phyloP scores from a whole-genome alignment of 192 early-diverging fungal genomes.

The Backusella parvicylindrica region DNA sequence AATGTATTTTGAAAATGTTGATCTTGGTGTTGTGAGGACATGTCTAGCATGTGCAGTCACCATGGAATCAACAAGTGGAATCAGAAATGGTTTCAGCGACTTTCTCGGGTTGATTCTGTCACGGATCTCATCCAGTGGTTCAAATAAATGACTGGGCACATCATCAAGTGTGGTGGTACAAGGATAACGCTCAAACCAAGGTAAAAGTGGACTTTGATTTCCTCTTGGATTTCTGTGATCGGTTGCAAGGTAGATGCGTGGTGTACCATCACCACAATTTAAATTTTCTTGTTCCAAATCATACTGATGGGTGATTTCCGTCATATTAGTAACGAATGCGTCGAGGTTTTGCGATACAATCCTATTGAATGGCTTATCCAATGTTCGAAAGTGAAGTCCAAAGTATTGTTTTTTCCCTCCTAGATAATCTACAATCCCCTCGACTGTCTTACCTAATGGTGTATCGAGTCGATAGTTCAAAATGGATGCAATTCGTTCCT shows the following conservation, averaged over 20 bases:
- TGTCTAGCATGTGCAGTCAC: conserved; percentile 25
- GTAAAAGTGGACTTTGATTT: conserved; percentile 12
- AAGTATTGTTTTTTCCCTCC: conserved; percentile 42
- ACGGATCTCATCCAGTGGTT: conserved; percentile 23
- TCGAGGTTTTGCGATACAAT: not conserved
- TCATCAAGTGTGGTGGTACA: conserved; percentile 43
- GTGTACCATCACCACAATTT: not conserved
- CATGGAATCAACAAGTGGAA: conserved; percentile 36
- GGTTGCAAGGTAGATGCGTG: conserved; percentile 49
- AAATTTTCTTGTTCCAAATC: not conserved
- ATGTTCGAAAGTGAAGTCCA: conserved; percentile 39
- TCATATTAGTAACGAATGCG: not conserved
- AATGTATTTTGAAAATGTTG: conserved; percentile 38
- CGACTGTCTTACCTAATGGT: conserved; percentile 33
- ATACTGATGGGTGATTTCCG: not conserved
- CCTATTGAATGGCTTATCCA: conserved; percentile 9
- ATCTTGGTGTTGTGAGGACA: conserved; percentile 22
- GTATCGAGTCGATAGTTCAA: conserved; percentile 42
- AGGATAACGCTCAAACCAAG: conserved; percentile 37
- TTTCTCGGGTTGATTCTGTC: conserved; percentile 23
- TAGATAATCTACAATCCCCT: conserved; percentile 39
- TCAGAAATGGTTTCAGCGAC: conserved; percentile 11
- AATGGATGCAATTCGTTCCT: conserved; percentile 28
- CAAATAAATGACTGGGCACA: conserved; percentile 26
- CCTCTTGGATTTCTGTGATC: conserved; percentile 40